Conservation (phyloP, 176 grass and related monocot genomes). For the Metroxylon sagu region DNA sequence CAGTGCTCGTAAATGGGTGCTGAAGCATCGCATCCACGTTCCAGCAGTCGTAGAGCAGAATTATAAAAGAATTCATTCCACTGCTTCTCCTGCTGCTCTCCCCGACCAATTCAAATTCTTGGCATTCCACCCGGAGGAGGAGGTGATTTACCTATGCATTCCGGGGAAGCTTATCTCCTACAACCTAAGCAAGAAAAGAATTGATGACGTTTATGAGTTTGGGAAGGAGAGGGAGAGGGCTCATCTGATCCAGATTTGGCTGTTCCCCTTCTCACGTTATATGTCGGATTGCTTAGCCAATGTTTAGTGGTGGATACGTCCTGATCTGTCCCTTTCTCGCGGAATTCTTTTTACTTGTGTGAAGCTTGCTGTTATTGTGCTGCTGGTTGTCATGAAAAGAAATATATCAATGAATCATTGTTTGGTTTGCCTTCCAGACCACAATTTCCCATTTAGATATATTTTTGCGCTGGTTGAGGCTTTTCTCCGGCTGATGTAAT, state of each 20-base stretch:
- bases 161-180: conserved; percentile 50
- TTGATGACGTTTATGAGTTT: conserved; percentile 49
- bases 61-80: too few species aligned
- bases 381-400: too few species aligned
- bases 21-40: conserved; percentile 49
- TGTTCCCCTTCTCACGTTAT: conserved; percentile 69
- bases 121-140: conserved; percentile 75
- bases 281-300: conserved; percentile 50
- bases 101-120: conserved; percentile 26
- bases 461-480: too few species aligned
- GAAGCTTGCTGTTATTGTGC: too few species aligned
- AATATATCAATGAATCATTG: too few species aligned
- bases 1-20: conserved; percentile 14
- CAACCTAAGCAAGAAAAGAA: conserved; percentile 29
- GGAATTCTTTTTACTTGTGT: too few species aligned
- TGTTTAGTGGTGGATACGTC: too few species aligned
- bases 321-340: too few species aligned
- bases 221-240: conserved; percentile 38
- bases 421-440: too few species aligned
- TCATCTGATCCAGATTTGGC: conserved; percentile 69
- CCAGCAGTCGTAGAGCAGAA: not conserved
- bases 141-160: conserved; percentile 67
- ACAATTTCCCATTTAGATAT: too few species aligned
- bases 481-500: too few species aligned
- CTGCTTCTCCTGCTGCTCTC: too few species aligned